Evolutionary conservation across 371 early-diverging fungal species (phyloP), one percentile per base, ranked within the genome.

Genomic region (Capillidium rhysosporum): DNA sequence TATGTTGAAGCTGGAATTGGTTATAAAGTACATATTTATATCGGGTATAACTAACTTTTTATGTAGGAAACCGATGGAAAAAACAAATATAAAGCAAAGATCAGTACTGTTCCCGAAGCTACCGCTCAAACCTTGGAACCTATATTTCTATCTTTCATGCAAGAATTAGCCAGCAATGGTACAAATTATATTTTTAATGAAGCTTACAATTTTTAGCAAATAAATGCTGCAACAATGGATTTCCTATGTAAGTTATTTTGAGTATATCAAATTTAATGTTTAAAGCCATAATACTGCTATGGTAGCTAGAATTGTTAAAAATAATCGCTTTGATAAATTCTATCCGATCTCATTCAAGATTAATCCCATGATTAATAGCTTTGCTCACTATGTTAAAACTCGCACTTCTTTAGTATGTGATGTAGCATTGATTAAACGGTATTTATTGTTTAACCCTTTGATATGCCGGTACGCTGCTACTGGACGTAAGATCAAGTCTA

Each of bases 301-400:
- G 16, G 21, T 14, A 5, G 18, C 43, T 7, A 43, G 21, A 7
- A 43, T 18, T 7, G 21, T 7, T 7, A 21, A 43, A 43, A 16
- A 7, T 7, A 43, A 18, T 43, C 8, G 18, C 5, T 21, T 43
- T 18, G 21, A 21, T 7, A 18, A 21, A 18, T 79, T 74, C 58
- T 65, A 74, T 12, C 72, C 76, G 26, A 75, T 80, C 66, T 72
- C 77, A 52, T 80, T 79, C 61, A 75, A 79, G 8, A 80, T 80
- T 56, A 74, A 74, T 57, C 69, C 80, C 10, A 80, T 80, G 49
- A 73, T 71, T 18, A 76, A 77, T 53, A 76, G 76, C 1, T 79
- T 73, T 57, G 68, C 68, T 53, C 77, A 78, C 46, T 69, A 70
- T 49, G 57, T 80, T 34, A 58, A 68, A 39, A 54, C 59, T 29